Evolutionary conservation across 2,329 filamentous ascomycete genomes (phyloP).

Genomic region (Talaromyces sp.): DNA sequence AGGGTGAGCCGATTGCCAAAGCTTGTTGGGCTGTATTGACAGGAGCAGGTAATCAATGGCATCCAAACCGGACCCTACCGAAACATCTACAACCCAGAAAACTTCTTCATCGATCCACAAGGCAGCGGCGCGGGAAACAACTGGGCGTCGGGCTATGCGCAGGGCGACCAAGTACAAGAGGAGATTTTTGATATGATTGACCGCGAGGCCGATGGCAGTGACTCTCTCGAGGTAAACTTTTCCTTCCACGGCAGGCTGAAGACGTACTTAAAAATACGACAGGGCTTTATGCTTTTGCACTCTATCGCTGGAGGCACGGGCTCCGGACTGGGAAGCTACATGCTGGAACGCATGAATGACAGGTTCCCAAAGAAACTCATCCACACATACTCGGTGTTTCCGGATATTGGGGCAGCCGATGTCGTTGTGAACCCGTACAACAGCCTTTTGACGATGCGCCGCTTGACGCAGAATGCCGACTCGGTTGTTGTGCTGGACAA

Average conservation of each 20-base stretch:
- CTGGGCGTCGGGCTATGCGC: constrained; percentile 95
- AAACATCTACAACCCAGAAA: constrained; percentile 99
- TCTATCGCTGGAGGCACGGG: constrained; percentile 97
- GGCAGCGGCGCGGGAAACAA: constrained; percentile 95
- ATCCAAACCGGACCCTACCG: constrained; percentile 93
- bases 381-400: constrained; percentile 98
- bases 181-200: constrained; percentile 99
- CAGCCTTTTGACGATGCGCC: constrained; percentile 83
- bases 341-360: constrained; percentile 93
- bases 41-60: constrained; percentile 68
- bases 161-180: constrained; percentile 85
- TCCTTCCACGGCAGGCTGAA: background rate
- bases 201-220: constrained; percentile 93
- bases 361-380: constrained; percentile 98
- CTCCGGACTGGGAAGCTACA: constrained; percentile 89
- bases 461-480: constrained; percentile 92
- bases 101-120: constrained; percentile 94
- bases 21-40: background rate
- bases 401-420: constrained; percentile 82
- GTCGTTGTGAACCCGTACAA: constrained; percentile 99
- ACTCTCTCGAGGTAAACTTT: constrained; percentile 74
- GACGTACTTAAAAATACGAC: background rate
- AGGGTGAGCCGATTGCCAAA: constrained; percentile 54
- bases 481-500: constrained; percentile 95
- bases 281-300: constrained; percentile 98